These are phyloP conservation scores for Zymoseptoria pseudotritici DNA, from an alignment of 2,329 filamentous ascomycete genomes.

Conservation along the genomic window DNA sequence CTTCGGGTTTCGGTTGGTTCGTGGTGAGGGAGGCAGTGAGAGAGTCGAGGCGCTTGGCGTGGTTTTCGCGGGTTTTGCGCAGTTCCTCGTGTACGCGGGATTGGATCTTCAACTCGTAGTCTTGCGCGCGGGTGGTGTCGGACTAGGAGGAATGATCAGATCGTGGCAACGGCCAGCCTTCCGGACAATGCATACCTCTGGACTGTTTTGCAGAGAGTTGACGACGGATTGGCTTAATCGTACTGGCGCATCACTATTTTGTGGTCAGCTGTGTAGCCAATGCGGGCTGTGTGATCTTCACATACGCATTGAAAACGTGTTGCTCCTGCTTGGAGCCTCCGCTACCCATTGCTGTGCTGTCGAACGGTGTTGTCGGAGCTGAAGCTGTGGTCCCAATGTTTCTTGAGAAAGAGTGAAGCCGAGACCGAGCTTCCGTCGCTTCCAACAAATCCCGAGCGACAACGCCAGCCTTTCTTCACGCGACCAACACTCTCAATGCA, in stretches of 20 bases:
- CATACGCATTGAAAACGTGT: conserved; percentile 57
- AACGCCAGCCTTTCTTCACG: neutral
- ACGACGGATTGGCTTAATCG: conserved; percentile 75
- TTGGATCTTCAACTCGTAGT: conserved; percentile 82
- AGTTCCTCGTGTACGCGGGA: conserved; percentile 80
- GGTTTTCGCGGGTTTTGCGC: conserved; percentile 64
- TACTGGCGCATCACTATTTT: conserved; percentile 51
- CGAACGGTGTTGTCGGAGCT: neutral
- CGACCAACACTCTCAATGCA: neutral
- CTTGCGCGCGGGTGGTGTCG: conserved; percentile 76
- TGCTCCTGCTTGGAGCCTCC: conserved; percentile 56
- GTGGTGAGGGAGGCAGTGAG: conserved; percentile 51
- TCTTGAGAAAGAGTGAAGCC: neutral
- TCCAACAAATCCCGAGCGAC: neutral
- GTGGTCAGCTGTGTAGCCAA: conserved; percentile 9
- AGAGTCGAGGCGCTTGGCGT: conserved; percentile 60
- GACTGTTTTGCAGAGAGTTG: conserved; percentile 72
- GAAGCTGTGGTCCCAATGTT: neutral
- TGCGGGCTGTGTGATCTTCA: conserved; percentile 7
- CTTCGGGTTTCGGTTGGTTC: conserved; percentile 29
- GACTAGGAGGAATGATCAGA: conserved; percentile 49
- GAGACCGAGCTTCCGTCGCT: neutral
- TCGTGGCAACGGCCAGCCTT: neutral
- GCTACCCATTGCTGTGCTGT: conserved; percentile 47
- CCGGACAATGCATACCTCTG: conserved; percentile 58